Evolutionary conservation across 1,284 basidiomycete genomes (phyloP).

Genomic region (Abortiporus biennis): DNA sequence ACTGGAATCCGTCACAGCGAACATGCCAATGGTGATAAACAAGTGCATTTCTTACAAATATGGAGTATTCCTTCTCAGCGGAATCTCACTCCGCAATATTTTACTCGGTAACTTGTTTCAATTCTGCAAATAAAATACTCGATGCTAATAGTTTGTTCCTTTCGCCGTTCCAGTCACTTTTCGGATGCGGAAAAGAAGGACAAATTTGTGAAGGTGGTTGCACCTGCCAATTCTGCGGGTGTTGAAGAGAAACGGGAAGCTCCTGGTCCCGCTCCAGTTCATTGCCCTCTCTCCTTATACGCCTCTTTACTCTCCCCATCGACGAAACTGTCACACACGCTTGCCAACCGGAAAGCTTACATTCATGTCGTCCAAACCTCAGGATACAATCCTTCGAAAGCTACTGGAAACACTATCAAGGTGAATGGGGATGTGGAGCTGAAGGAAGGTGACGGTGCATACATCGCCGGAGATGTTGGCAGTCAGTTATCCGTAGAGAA

Average conservation of each 20-base stretch:
- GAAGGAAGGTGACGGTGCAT: slow-evolving; percentile 71
- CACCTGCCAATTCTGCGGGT: slow-evolving; percentile 51
- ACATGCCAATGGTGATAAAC: slow-evolving; percentile 49
- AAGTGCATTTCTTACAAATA: slow-evolving; percentile 84
- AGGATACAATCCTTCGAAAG: slow-evolving; percentile 58
- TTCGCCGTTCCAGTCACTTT: slow-evolving; percentile 47
- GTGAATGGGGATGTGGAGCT: slow-evolving; percentile 34
- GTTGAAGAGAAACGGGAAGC: slow-evolving; percentile 60
- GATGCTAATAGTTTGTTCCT: not conserved
- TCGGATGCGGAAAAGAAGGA: slow-evolving; percentile 77
- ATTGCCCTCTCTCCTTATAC: slow-evolving; percentile 53
- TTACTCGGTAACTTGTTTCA: slow-evolving; percentile 46
- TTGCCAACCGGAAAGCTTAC: slow-evolving; percentile 49
- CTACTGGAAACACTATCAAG: slow-evolving; percentile 44
- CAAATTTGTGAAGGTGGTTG: slow-evolving; percentile 64
- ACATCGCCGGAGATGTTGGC: slow-evolving; percentile 42
- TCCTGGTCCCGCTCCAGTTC: slow-evolving; percentile 69
- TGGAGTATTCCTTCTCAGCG: slow-evolving; percentile 68
- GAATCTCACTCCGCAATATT: slow-evolving; percentile 70
- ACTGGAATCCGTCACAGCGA: slow-evolving; percentile 86
- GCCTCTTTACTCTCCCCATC: slow-evolving; percentile 61
- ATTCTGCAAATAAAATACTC: not conserved
- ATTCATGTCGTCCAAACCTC: slow-evolving; percentile 71
- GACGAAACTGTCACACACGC: slow-evolving; percentile 43
- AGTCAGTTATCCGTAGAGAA: slow-evolving; percentile 52